These are phyloP conservation scores for Diospyros lotus DNA, from an alignment of 148 eudicot species.

Conservation along the genomic window DNA sequence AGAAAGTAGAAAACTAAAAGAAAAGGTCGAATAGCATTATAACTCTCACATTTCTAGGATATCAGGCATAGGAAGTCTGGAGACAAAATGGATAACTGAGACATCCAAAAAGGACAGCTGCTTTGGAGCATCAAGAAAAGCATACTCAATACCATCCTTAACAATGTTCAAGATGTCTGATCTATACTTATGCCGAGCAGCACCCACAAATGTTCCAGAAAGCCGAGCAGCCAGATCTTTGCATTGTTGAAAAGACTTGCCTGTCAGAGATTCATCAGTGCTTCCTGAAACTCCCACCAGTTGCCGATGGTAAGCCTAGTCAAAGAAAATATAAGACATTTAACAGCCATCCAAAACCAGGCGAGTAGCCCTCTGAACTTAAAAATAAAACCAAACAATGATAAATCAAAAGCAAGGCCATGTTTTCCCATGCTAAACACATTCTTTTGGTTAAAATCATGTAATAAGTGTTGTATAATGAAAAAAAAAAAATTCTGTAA, in stretches of 20 bases:
- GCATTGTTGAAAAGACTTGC: constrained; percentile 61
- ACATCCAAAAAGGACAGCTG: constrained; percentile 69
- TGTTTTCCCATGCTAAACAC: constrained; percentile 3
- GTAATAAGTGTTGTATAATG: too few species aligned
- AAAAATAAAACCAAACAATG: constrained; percentile 10
- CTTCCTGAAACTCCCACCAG: constrained; percentile 29
- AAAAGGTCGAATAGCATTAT: neutral
- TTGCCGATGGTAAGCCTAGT: constrained; percentile 70
- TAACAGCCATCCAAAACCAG: neutral
- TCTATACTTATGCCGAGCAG: constrained; percentile 69
- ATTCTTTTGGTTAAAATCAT: neutral
- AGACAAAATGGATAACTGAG: constrained; percentile 59
- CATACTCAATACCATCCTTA: constrained; percentile 71
- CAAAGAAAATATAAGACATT: constrained; percentile 18
- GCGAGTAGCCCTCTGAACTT: neutral
- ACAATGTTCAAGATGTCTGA: constrained; percentile 72
- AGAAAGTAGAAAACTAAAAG: neutral
- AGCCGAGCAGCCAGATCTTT: constrained; percentile 76
- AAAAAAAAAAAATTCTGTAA: neutral
- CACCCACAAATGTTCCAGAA: constrained; percentile 68
- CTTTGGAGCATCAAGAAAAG: constrained; percentile 64
- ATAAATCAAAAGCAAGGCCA: neutral
- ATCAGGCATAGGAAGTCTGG: constrained; percentile 74
- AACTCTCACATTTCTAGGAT: constrained; percentile 68
- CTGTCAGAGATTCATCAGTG: constrained; percentile 38